Conservation (phyloP, 495 filamentous ascomycete genomes). For the Massariosphaeria phaeospora region DNA sequence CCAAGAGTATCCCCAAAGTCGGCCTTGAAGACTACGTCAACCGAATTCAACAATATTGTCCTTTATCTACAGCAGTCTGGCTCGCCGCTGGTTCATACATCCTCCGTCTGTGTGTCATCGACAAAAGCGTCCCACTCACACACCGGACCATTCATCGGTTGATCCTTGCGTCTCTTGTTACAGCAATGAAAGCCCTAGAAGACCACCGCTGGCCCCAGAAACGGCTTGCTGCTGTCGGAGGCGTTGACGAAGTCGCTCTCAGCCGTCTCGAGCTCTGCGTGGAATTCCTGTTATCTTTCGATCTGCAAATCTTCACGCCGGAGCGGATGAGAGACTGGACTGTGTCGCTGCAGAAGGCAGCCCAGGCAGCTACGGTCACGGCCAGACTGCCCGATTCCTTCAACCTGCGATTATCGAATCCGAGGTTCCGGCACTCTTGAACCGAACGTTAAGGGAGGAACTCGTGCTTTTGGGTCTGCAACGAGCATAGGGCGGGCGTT, state of each 20-base stretch:
- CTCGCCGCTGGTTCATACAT: constrained; percentile 92
- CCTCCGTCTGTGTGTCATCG: constrained; percentile 64
- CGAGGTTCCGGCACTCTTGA: constrained; percentile 1
- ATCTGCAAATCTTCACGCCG: constrained; percentile 32
- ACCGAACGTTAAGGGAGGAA: background rate
- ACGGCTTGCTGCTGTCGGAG: constrained; percentile 82
- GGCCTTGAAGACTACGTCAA: constrained; percentile 77
- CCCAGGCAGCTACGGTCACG: constrained; percentile 17
- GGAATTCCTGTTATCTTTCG: constrained; percentile 40
- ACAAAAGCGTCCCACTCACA: constrained; percentile 67
- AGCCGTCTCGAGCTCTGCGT: constrained; percentile 75
- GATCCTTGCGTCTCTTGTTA: constrained; percentile 73
- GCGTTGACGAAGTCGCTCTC: constrained; percentile 74
- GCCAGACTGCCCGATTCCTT: constrained; percentile 22
- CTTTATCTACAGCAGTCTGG: constrained; percentile 93
- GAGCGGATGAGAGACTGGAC: constrained; percentile 21
- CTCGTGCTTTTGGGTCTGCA: background rate
- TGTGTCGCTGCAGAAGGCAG: constrained; percentile 30
- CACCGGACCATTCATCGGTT: constrained; percentile 81
- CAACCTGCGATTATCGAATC: constrained; percentile 6
- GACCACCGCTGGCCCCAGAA: constrained; percentile 80
- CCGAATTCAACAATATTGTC: constrained; percentile 84
- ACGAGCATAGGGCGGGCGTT: background rate
- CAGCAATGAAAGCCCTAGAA: constrained; percentile 90
- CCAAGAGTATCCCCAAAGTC: constrained; percentile 75